Percentiles rank a stretch among this genome's conserved stretches.
Conservation (phyloP, 257 asterid genomes). For the Forsythia viridissima region DNA sequence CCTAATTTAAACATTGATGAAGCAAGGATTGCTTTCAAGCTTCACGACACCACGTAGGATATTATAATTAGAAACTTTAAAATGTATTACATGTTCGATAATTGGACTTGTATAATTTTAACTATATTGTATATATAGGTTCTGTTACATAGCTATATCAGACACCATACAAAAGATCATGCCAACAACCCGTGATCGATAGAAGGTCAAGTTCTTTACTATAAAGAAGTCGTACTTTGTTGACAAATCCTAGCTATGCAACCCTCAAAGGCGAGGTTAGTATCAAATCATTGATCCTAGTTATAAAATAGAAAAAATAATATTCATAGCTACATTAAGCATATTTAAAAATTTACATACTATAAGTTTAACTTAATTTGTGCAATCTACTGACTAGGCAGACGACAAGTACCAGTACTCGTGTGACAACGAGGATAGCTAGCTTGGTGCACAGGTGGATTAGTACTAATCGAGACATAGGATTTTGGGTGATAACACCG, state of each 20-base stretch:
- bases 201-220: conserved; percentile 45
- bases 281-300: no score
- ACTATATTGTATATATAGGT: conserved; percentile 34
- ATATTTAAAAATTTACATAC: not conserved
- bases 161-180: conserved; percentile 58
- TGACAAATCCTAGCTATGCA: conserved; percentile 41
- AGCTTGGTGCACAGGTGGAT: conserved; percentile 73
- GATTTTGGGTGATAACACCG: conserved; percentile 73
- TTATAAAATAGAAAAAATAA: no score
- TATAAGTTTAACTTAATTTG: no score
- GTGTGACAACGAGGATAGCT: conserved; percentile 47
- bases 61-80: not conserved
- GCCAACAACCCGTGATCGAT: conserved; percentile 58
- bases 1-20: conserved; percentile 23
- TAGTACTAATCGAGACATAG: conserved; percentile 33
- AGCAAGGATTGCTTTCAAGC: conserved; percentile 36
- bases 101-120: not conserved
- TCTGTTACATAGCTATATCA: conserved; percentile 67
- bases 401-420: conserved; percentile 76
- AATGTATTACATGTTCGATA: not conserved
- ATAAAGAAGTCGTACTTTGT: conserved; percentile 61
- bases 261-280: conserved; percentile 34
- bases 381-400: conserved; percentile 30
- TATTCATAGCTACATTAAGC: not conserved
- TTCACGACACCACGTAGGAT: conserved; percentile 20